Base-by-base conservation (phyloP, 2,329 filamentous ascomycete species). In the Rhexocercosporidium sp. region DNA sequence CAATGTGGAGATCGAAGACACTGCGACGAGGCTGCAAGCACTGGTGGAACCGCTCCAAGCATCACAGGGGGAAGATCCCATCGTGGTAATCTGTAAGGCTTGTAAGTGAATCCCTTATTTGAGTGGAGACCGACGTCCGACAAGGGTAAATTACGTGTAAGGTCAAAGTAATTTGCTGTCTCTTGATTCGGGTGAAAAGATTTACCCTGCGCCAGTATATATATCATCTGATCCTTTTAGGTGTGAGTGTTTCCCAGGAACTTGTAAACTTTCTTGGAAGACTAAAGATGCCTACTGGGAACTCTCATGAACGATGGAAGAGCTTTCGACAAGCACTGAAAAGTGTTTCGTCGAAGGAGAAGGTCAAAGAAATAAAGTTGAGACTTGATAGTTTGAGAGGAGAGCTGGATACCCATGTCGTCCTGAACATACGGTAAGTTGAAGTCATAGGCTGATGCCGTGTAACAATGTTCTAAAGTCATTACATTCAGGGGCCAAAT, bases 311-410 rank as follows among this genome's bases (percentile, higher is more conserved):
- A n/a, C 18, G 20, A n/a, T 59, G 54, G 54, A 59, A 31, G 56
- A 59, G 56, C 34, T 59, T 59, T 29, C 56, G 56, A 25, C 56
- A 59, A 7, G 56, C 56, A 14, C 12, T 59, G 16, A 59, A 59
- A 12, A 59, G 56, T 31, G 37, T 44, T 9, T 59, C 14, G 39
- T 46, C 56, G 18, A 46, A 41, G 37, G 20, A 18, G 14, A 25
- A 59, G 22, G 16, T 59, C 20, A 44, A 46, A n/a, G 56, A 41
- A 3, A 41, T 41, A 18, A 44, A 22, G 8, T 4, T 20, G 16
- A 59, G 8, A 3, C 49, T 59, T 4, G 25, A 41, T 11, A 8
- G 20, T 5, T 29, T 41, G 3, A 59, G 22, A 29, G n/a, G 14
- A 27, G 39, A 59, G 27, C 56, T 59, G 3, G 34, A 44, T 29